Evolutionary conservation across 768 basidiomycete species (phyloP).

Genomic region (Termitomyces sp.): DNA sequence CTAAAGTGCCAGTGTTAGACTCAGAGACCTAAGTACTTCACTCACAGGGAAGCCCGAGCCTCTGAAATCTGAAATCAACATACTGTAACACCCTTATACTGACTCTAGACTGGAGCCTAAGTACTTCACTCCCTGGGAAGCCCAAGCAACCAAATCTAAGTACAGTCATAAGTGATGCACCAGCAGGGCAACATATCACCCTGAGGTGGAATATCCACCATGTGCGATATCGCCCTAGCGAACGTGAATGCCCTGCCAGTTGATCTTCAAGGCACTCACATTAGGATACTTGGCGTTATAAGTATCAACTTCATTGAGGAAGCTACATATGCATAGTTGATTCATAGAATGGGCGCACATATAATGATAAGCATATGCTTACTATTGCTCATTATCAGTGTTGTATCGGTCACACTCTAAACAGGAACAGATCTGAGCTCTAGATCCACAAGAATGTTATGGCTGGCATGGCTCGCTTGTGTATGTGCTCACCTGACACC

Average conservation of each 20-base stretch:
- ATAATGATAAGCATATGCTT: background rate
- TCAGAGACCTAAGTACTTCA: too few relatives aligned
- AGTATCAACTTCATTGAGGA: constrained; percentile 25
- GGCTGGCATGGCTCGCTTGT: background rate
- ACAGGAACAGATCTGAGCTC: constrained; percentile 44
- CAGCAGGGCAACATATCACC: too few relatives aligned
- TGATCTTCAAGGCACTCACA: constrained; percentile 9
- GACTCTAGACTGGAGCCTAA: too few relatives aligned
- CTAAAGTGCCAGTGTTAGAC: too few relatives aligned
- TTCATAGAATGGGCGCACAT: background rate
- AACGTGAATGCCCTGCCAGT: background rate
- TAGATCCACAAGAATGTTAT: constrained; percentile 9
- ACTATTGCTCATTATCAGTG: constrained; percentile 49
- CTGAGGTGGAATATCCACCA: constrained; percentile 50
- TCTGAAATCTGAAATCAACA: too few relatives aligned
- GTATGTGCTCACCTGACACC: constrained; percentile 30
- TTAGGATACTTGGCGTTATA: constrained; percentile 40
- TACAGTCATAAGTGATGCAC: too few relatives aligned
- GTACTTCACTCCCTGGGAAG: too few relatives aligned
- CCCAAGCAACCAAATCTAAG: too few relatives aligned
- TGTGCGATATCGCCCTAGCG: constrained; percentile 28
- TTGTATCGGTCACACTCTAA: constrained; percentile 42
- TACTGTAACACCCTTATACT: too few relatives aligned
- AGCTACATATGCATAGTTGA: constrained; percentile 20
- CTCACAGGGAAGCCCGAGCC: too few relatives aligned